Base-by-base conservation (phyloP, 495 filamentous ascomycete species). In the Jackrogersella minutella region DNA sequence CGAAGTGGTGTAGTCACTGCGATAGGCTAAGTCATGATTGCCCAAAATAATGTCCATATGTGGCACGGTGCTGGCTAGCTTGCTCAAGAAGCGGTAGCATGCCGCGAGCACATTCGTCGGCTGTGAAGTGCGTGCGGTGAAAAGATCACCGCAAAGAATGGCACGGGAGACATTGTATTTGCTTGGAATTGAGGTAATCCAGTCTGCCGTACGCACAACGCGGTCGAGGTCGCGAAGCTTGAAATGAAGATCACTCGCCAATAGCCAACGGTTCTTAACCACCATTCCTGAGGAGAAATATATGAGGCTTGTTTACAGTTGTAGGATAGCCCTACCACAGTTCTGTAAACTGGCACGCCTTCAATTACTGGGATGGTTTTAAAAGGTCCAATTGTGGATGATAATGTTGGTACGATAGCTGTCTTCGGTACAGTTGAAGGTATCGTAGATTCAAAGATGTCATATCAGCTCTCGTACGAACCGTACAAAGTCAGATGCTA, bases 161-260 rank as follows among this genome's bases (percentile, higher is more conserved):
- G 64, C 74, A 16, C 74, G 74, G 58, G 31, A 50, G 57, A 77
- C 66, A 22, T 44, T 44, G 11, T 44, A 5, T 64, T 54, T 8
- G 36, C 53, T 17, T 10, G 69, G 52, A 36, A 73, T 44, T 11
- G 63, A 60, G 31, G 69, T 65, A 17, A 77, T 77, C 75, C 74
- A 77, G 41, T 74, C 56, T 8, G 69, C 70, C 37, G 74, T 72
- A 30, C 59, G 63, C 16, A 56, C 54, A 5, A 73, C 44, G 14
- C 72, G 70, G 10, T 76, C 62, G 21, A 73, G 46, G 36, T 75
- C 75, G 36, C 56, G 52, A 28, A 62, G 53, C 34, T 64, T 71
- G 68, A 77, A 77, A 65, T 77, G 75, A 56, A 76, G 61, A 54
- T 76, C 75, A 49, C 72, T 74, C n/a, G 73, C 47, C 19, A 77